These are phyloP conservation scores for Dittrichia graveolens DNA, from an alignment of 129 eudicot genomes.

Conservation along the genomic window DNA sequence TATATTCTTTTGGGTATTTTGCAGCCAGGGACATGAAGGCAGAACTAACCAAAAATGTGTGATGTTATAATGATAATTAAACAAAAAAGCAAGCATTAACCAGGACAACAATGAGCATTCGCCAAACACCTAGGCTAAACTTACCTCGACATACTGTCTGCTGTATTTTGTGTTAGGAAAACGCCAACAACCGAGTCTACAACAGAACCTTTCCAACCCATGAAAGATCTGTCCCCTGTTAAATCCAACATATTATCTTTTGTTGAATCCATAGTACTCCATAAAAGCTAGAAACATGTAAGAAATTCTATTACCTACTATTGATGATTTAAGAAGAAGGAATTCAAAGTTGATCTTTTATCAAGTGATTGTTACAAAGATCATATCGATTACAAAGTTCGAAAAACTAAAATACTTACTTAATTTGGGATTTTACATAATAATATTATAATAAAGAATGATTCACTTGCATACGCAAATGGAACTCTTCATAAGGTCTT, in stretches of 20 bases:
- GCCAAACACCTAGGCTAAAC: neutral
- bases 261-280: too few relatives aligned
- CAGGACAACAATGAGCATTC: neutral
- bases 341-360: neutral
- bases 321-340: too few relatives aligned
- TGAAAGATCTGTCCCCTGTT: slow-evolving; percentile 47
- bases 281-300: too few relatives aligned
- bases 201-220: slow-evolving; percentile 51
- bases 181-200: slow-evolving; percentile 48
- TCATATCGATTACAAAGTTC: neutral
- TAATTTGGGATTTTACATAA: neutral
- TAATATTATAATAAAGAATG: neutral
- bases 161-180: slow-evolving; percentile 37
- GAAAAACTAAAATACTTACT: neutral
- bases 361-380: neutral
- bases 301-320: too few relatives aligned
- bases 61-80: neutral
- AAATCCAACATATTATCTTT: neutral
- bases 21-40: slow-evolving; percentile 54
- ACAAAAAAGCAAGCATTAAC: too few relatives aligned
- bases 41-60: slow-evolving; percentile 36
- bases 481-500: neutral
- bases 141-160: slow-evolving; percentile 43
- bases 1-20: slow-evolving; percentile 32
- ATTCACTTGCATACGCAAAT: slow-evolving; percentile 10